A percentile compares a stretch with the other conserved stretches of the same genome.
These are phyloP conservation scores for Selaginella tamariscina DNA, from an alignment of 75 land plant species.

Conservation along the genomic window DNA sequence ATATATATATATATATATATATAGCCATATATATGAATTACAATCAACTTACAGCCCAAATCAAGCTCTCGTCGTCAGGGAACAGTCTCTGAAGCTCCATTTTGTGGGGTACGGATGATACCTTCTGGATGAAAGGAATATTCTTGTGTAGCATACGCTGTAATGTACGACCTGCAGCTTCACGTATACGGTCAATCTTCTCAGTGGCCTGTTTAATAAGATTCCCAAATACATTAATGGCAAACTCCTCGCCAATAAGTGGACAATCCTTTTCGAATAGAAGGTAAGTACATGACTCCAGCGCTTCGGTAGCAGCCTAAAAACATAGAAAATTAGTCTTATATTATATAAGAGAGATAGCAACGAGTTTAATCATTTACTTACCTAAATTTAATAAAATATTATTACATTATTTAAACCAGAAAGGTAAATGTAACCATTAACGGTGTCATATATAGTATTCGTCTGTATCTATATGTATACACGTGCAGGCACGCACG, in stretches of 20 bases:
- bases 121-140: no score
- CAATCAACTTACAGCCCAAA: conserved; percentile 63
- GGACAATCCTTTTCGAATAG: conserved; percentile 32
- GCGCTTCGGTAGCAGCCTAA: conserved; percentile 83
- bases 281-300: conserved; percentile 62
- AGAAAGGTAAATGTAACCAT: no score
- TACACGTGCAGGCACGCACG: no score
- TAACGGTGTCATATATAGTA: no score
- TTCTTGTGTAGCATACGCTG: conserved; percentile 50
- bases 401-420: no score
- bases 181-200: conserved; percentile 87
- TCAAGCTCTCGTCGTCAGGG: conserved; percentile 37
- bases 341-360: no score
- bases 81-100: conserved; percentile 45
- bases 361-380: no score
- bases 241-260: conserved; percentile 38
- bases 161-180: conserved; percentile 64
- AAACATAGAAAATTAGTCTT: no score
- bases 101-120: conserved; percentile 54
- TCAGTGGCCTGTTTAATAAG: conserved; percentile 84
- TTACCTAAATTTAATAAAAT: no score
- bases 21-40: no score
- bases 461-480: no score
- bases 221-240: conserved; percentile 49
- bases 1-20: no score